Base-by-base conservation (phyloP, 305 asterid genomes). In the Fraxinus sp. region DNA sequence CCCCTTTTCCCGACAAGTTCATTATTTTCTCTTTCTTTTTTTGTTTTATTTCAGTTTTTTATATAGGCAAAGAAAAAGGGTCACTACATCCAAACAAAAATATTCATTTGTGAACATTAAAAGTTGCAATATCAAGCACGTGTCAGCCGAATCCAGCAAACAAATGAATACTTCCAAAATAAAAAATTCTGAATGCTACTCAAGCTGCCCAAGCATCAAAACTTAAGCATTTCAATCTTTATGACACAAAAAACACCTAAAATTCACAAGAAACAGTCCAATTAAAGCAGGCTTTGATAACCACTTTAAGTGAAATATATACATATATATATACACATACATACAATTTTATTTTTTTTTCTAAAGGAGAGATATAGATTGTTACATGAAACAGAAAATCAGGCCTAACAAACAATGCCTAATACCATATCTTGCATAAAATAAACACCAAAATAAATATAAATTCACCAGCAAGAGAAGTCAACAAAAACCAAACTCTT, bases 81-180 rank as follows among this genome's bases (percentile, higher is more conserved):
- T 80, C 77, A 85, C 86, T 81, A 79, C 77, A 41, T 46, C 33
- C 79, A 83, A 85, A 49, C 62, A 52, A 37, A 82, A 87, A 77
- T 33, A 76, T 79, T 78, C 37, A 85, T 26, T 5, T 32, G n/a
- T 28, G 79, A 81, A 75, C 66, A 22, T 83, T 71, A n/a, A n/a
- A 7, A 41, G 20, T 37, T 36, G 41, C 77, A 81, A 73, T 30
- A 30, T 30, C 32, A 30, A 30, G 32, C 41, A 8, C 6, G 77
- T 59, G 84, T 92, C 88, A 92, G 83, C 94, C 95, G 79, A 92
- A 89, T 43, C 98, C 97, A 91, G 95, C 90, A 88, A 72, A 82
- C 30, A 43, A 52, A 78, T 75, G 68, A 55, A 37, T 35, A 59
- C 57, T 28, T 33, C 43, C 0, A 46, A 79, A 80, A 88, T 89